A percentile compares a stretch with the other conserved stretches of the same genome.
phyloP scores from a whole-genome alignment of 2,329 filamentous ascomycete species.

The Ceratocystis eucalypticola region DNA sequence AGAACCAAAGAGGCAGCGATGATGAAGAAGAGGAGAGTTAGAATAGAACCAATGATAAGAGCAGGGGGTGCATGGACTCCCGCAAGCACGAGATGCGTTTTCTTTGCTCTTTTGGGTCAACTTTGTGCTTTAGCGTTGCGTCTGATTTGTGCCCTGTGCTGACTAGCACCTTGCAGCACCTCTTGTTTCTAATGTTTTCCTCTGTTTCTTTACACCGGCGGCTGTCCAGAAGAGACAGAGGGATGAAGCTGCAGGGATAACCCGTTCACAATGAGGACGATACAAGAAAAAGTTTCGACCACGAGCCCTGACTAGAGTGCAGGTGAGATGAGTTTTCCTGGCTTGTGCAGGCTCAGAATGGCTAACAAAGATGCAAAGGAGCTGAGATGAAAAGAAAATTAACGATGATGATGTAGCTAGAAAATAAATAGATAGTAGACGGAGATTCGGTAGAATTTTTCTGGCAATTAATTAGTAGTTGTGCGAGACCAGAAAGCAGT shows the following conservation, averaged over 20 bases:
- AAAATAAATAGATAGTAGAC: background rate
- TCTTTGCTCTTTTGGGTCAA: constrained; percentile 17
- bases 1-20: background rate
- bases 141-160: constrained; percentile 5
- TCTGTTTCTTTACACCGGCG: background rate
- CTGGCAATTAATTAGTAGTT: too few relatives aligned
- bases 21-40: background rate
- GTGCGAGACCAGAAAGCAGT: background rate
- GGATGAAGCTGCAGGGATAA: background rate
- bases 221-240: background rate
- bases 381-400: background rate
- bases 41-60: constrained; percentile 6
- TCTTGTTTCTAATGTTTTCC: background rate
- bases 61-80: constrained; percentile 15
- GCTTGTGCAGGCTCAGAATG: background rate
- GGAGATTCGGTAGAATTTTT: background rate
- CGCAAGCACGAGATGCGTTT: constrained; percentile 15
- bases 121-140: constrained; percentile 3
- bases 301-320: background rate
- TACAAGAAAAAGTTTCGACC: background rate
- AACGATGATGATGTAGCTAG: background rate
- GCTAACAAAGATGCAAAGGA: background rate
- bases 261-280: background rate
- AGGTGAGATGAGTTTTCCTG: background rate
- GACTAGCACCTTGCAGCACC: background rate